Conservation (phyloP, 352 stramenopile genomes). For the Globisporangium splendens region DNA sequence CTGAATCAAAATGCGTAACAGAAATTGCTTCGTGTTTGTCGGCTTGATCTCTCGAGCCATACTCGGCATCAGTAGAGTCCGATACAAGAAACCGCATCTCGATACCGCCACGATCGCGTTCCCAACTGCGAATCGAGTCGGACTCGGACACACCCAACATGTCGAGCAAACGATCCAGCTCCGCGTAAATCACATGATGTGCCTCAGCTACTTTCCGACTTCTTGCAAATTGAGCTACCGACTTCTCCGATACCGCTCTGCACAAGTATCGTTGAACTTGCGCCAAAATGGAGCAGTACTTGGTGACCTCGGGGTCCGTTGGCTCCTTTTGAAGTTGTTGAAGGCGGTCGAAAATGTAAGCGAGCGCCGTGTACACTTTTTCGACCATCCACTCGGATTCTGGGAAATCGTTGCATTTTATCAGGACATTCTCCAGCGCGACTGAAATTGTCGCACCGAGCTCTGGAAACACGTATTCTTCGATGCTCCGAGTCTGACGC, state of each 20-base stretch:
- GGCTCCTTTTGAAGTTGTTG: neutral
- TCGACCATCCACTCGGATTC: neutral
- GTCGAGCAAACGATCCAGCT: conserved; percentile 11
- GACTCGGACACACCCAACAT: neutral
- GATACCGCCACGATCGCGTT: neutral
- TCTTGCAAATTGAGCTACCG: neutral
- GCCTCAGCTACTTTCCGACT: conserved; percentile 4
- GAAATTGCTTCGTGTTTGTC: no score
- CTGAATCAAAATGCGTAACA: no score
- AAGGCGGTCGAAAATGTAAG: neutral
- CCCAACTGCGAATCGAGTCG: conserved; percentile 1
- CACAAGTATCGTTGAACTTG: neutral
- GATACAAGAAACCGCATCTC: no score
- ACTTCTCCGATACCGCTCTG: neutral
- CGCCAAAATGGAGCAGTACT: neutral
- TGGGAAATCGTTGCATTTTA: neutral
- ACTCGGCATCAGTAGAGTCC: no score
- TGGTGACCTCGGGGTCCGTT: neutral
- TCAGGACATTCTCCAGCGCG: neutral
- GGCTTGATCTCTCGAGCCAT: no score
- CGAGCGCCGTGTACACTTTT: neutral
- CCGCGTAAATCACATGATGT: conserved; percentile 4
- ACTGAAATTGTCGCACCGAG: neutral
- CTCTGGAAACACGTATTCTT: conserved; percentile 2
- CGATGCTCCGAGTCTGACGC: neutral